These are phyloP conservation scores for Amanita fuliginea DNA, from an alignment of 768 basidiomycete species.

Conservation along the genomic window DNA sequence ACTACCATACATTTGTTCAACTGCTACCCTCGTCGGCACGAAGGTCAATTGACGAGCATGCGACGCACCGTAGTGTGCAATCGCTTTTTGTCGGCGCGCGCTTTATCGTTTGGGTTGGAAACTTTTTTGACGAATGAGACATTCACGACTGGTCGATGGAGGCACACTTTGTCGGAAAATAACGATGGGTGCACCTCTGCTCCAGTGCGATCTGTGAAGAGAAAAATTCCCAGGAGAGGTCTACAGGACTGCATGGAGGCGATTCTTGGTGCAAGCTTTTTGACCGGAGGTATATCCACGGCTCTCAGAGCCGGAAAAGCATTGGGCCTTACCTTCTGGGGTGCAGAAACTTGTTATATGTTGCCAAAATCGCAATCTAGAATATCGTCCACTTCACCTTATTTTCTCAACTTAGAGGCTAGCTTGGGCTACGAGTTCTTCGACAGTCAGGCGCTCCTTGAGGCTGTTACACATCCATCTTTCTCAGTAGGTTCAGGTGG, in stretches of 20 bases:
- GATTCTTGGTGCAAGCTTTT: slow-evolving; percentile 64
- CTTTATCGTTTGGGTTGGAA: slow-evolving; percentile 53
- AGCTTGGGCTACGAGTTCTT: slow-evolving; percentile 62
- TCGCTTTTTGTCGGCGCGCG: slow-evolving; percentile 54
- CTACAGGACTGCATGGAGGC: slow-evolving; percentile 89
- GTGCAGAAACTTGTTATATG: slow-evolving; percentile 52
- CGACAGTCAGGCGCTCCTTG: slow-evolving; percentile 48
- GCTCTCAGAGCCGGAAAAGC: slow-evolving; percentile 53
- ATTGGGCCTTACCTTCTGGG: slow-evolving; percentile 67
- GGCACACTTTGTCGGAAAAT: slow-evolving; percentile 32
- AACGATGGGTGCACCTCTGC: slow-evolving; percentile 4
- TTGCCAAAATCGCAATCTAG: slow-evolving; percentile 29
- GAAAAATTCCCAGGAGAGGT: slow-evolving; percentile 53
- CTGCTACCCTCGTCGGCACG: slow-evolving; percentile 65
- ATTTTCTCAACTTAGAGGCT: slow-evolving; percentile 49
- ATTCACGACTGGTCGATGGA: slow-evolving; percentile 46
- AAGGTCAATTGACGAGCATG: slow-evolving; percentile 67
- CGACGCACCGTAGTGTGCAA: slow-evolving; percentile 63
- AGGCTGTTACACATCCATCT: slow-evolving; percentile 84
- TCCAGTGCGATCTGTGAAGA: slow-evolving; percentile 23
- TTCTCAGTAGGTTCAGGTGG: slow-evolving; percentile 37
- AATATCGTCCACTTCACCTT: slow-evolving; percentile 21
- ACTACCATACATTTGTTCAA: slow-evolving; percentile 71
- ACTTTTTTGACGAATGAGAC: slow-evolving; percentile 51
- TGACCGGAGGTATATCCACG: slow-evolving; percentile 61